Conservation (phyloP, 257 asterid species). For the Solanum commersonii region DNA sequence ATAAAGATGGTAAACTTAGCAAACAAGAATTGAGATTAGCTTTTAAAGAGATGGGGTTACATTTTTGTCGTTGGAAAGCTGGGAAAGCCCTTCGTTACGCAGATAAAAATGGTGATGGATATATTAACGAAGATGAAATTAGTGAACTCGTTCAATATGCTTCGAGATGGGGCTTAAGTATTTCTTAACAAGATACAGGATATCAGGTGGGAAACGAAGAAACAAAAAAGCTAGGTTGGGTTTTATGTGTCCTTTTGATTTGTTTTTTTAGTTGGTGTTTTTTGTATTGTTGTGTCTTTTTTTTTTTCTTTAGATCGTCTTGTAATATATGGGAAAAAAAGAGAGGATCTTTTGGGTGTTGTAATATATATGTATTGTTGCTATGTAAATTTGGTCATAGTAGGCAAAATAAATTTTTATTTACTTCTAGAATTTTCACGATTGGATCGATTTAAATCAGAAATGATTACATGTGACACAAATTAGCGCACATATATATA, state of each 20-base stretch:
- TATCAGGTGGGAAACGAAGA: neutral
- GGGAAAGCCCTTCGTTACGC: neutral
- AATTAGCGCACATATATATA: no score
- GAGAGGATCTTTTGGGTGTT: neutral
- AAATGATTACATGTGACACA: neutral
- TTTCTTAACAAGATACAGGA: neutral
- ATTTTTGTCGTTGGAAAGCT: slow-evolving; percentile 10
- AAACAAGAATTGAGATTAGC: neutral
- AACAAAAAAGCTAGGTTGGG: neutral
- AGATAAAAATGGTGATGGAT: slow-evolving; percentile 7
- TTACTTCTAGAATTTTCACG: neutral
- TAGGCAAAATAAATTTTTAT: neutral
- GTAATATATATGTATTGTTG: neutral
- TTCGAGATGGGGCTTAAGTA: neutral
- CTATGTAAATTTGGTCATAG: neutral
- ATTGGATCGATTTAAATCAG: no score
- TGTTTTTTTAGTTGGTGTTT: neutral
- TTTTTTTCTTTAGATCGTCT: neutral
- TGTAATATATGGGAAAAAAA: neutral
- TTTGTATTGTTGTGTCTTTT: neutral
- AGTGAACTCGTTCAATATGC: neutral
- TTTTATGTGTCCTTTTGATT: no score
- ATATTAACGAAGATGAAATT: slow-evolving; percentile 3
- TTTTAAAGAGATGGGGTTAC: neutral
- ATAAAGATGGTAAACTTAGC: slow-evolving; percentile 4